These are phyloP conservation scores for Mariannaea elegans DNA, from an alignment of 2,329 filamentous ascomycete species.

Conservation along the genomic window DNA sequence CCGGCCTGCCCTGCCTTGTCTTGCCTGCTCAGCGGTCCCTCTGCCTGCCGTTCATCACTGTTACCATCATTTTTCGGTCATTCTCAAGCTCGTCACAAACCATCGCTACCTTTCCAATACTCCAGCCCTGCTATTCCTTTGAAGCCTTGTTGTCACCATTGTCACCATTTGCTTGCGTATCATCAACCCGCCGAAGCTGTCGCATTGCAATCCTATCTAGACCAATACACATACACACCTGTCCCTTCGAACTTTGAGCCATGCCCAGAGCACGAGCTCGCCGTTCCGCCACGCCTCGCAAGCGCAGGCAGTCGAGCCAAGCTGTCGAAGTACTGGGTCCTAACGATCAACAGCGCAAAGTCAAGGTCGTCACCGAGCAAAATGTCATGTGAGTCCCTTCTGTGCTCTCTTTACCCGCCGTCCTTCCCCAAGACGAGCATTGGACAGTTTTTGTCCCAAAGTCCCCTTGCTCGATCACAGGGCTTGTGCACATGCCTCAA, in stretches of 20 bases:
- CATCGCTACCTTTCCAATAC: not conserved
- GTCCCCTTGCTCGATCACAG: not conserved
- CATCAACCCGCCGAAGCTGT: not conserved
- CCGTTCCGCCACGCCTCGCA: slow-evolving; percentile 26
- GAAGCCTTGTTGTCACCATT: slow-evolving; percentile 13
- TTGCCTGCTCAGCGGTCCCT: not conserved
- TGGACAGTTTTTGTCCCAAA: no score
- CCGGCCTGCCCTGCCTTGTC: not conserved
- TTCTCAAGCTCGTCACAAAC: slow-evolving; percentile 13
- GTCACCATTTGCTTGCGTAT: not conserved
- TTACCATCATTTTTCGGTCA: not conserved
- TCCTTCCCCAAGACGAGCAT: not conserved
- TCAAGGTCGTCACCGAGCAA: slow-evolving; percentile 95
- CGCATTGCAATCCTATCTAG: not conserved
- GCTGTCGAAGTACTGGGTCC: slow-evolving; percentile 23
- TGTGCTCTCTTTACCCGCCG: slow-evolving; percentile 2
- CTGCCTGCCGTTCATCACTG: slow-evolving; percentile 7
- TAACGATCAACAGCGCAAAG: slow-evolving; percentile 73
- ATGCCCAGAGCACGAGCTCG: slow-evolving; percentile 30
- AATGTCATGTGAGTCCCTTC: slow-evolving; percentile 76
- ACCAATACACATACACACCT: not conserved
- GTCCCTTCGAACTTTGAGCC: not conserved
- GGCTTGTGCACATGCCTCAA: not conserved
- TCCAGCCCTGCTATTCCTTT: not conserved
- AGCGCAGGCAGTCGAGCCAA: slow-evolving; percentile 15